Evolutionary conservation across 106 monocot genomes (phyloP).

Genomic region (Allium fistulosum): DNA sequence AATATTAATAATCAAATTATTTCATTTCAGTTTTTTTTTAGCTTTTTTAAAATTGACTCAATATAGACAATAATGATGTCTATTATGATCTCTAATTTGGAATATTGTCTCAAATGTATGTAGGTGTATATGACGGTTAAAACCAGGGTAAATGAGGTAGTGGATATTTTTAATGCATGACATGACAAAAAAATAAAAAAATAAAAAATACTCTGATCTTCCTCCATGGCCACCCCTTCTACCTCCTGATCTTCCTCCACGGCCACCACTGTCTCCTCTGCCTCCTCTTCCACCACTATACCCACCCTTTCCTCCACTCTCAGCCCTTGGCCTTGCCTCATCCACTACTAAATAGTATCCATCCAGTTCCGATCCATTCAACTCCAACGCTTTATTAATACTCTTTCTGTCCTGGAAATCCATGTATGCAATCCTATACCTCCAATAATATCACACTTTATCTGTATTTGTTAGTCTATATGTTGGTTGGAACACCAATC

Average conservation of each 20-base stretch:
- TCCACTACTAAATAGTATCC: slow-evolving; percentile 11
- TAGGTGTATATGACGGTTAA: too few species aligned
- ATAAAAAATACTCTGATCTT: too few species aligned
- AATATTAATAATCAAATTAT: too few species aligned
- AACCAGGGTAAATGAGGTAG: too few species aligned
- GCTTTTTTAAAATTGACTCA: too few species aligned
- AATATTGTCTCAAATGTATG: too few species aligned
- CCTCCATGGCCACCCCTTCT: slow-evolving; percentile 9
- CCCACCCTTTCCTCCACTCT: slow-evolving; percentile 5
- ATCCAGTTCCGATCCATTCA: slow-evolving; percentile 18
- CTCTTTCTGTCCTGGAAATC: slow-evolving; percentile 7
- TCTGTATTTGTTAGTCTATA: background rate
- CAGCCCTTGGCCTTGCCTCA: slow-evolving; percentile 11
- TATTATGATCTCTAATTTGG: too few species aligned
- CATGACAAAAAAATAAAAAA: too few species aligned
- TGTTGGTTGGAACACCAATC: background rate
- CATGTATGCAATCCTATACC: slow-evolving; percentile 19
- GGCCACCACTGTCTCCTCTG: slow-evolving; percentile 7
- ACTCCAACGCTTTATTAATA: slow-evolving; percentile 10
- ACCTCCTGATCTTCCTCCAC: slow-evolving; percentile 3
- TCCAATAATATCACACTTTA: background rate
- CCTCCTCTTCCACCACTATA: background rate
- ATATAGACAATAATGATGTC: too few species aligned
- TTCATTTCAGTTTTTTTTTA: too few species aligned
- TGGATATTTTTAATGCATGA: too few species aligned